Evolutionary conservation across 345 rosid species (phyloP).

Genomic region (Carallia brachiata): DNA sequence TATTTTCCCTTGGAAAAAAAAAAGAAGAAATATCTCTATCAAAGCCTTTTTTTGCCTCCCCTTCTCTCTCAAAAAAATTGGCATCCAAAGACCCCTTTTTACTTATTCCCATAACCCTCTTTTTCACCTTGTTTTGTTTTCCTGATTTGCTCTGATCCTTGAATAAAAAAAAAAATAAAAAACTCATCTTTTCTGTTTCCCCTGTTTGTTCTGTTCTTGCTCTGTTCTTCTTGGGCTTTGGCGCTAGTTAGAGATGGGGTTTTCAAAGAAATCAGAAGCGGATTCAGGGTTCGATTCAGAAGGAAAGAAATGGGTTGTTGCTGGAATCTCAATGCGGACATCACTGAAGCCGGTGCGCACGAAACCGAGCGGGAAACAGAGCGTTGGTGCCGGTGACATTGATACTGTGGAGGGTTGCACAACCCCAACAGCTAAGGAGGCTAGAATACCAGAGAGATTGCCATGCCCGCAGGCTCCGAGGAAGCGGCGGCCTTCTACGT

Average conservation of each 20-base stretch:
- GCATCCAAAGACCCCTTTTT: slow-evolving; percentile 39
- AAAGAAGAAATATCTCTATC: not conserved
- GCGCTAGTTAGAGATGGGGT: slow-evolving; percentile 48
- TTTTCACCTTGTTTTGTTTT: not conserved
- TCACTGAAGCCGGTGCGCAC: slow-evolving; percentile 71
- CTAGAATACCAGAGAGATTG: slow-evolving; percentile 67
- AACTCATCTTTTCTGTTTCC: not conserved
- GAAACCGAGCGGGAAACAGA: slow-evolving; percentile 39
- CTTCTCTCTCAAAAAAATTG: slow-evolving; percentile 5
- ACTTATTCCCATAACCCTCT: slow-evolving; percentile 21
- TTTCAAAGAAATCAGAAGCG: slow-evolving; percentile 59
- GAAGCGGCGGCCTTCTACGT: slow-evolving; percentile 63
- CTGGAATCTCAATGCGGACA: slow-evolving; percentile 57
- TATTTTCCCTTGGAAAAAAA: slow-evolving; percentile 3
- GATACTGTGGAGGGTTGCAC: slow-evolving; percentile 50
- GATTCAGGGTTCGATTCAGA: slow-evolving; percentile 57
- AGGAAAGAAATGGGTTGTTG: slow-evolving; percentile 73
- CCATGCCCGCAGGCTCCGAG: slow-evolving; percentile 86
- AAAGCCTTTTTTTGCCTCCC: slow-evolving; percentile 10
- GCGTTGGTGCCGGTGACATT: slow-evolving; percentile 26
- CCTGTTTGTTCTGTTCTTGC: not conserved
- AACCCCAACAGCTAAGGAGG: slow-evolving; percentile 74
- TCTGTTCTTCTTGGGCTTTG: slow-evolving; percentile 15
- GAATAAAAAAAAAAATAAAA: not conserved
- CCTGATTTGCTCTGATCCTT: slow-evolving; percentile 28